Base-by-base conservation (phyloP, 2,329 filamentous ascomycete species). In the Aureobasidium sp. region DNA sequence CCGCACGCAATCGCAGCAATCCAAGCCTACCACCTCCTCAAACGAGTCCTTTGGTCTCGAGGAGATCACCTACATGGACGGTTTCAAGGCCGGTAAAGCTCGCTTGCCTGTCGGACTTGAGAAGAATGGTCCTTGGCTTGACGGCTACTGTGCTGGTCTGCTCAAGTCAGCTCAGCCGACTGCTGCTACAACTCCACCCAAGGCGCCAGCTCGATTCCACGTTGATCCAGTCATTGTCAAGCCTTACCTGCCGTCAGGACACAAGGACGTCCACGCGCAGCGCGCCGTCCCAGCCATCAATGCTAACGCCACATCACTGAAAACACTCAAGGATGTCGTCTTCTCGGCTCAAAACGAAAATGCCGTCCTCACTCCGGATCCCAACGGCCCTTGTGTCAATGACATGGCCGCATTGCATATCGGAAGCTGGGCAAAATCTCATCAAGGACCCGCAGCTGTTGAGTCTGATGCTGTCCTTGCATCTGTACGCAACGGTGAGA, bases 91-190 rank as follows among this genome's bases (percentile, higher is more conserved):
- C 37, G 73, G 72, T 27, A 63, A 74, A 6, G 62, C 69, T 55
- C 70, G 72, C 56, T 63, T 65, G 34, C 63, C 66, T 17, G 64
- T 72, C 34, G 67, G 65, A 15, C 43, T 63, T n/a, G 67, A 71
- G 24, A 67, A 67, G 37, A 63, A 59, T 15, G 68, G 67, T 5
- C 66, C 71, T 29, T 72, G 67, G 59, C 62, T 74, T 10, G 66
- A 71, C 7, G 73, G 73, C 10, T 74, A 74, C 64, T 73, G 71
- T 57, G 66, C 69, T 29, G 72, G 71, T 12, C 59, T 73, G 47
- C 64, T 71, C 43, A 68, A 71, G 50, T 69, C 70, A n/a, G 62
- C 51, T 12, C 44, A 61, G 29, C 5, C 55, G 10, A 26, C 55
- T 8, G 5, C 41, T 26, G 55, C 9, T n/a, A 48, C 47, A 17